phyloP scores from a whole-genome alignment of 176 grass and related monocot species.

The Cenchrus fungigraminus region DNA sequence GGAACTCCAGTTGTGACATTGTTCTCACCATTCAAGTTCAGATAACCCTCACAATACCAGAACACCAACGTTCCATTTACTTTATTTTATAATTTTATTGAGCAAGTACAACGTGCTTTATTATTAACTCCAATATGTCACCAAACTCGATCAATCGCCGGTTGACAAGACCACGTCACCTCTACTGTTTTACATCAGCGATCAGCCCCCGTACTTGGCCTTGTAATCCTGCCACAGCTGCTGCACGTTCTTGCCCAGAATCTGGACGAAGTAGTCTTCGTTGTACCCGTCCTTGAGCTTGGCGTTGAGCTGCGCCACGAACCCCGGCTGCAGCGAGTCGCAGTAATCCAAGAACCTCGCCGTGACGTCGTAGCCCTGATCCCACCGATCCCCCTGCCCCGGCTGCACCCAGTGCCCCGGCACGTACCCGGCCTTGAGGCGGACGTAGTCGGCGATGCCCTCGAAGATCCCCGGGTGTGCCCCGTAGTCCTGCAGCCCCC shows the following conservation, averaged over 20 bases:
- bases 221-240: slow-evolving; percentile 80
- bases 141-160: too few relatives aligned
- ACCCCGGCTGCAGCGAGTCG: slow-evolving; percentile 52
- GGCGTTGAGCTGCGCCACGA: slow-evolving; percentile 68
- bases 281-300: slow-evolving; percentile 65
- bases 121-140: too few relatives aligned
- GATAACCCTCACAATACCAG: too few relatives aligned
- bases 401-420: slow-evolving; percentile 56
- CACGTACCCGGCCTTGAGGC: slow-evolving; percentile 53
- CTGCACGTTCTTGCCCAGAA: slow-evolving; percentile 61
- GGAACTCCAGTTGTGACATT: too few relatives aligned
- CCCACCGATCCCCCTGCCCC: slow-evolving; percentile 52
- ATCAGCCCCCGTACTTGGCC: slow-evolving; percentile 46
- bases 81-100: too few relatives aligned
- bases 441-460: slow-evolving; percentile 70
- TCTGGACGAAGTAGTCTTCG: slow-evolving; percentile 55
- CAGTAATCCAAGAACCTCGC: slow-evolving; percentile 73
- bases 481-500: slow-evolving; percentile 32
- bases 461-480: slow-evolving; percentile 48
- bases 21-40: too few relatives aligned
- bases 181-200: too few relatives aligned
- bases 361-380: slow-evolving; percentile 64
- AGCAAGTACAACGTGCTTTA: too few relatives aligned
- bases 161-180: too few relatives aligned
- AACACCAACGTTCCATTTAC: too few relatives aligned